A percentile compares a stretch with the other conserved stretches of the same genome.
phyloP scores from a whole-genome alignment of 768 basidiomycete species.

The Russula griseocarnosa region DNA sequence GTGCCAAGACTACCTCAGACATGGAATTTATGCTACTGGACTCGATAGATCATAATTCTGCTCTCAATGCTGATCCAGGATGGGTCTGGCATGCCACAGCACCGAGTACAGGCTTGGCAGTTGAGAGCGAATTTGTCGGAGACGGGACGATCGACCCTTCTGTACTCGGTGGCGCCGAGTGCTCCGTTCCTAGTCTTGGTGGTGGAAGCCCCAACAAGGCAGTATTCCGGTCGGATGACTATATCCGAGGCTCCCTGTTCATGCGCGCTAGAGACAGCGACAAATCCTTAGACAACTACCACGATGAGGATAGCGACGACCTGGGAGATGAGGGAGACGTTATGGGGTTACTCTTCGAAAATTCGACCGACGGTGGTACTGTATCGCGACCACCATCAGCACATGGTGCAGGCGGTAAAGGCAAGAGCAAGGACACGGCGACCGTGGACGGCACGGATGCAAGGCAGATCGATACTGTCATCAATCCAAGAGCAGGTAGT shows the following conservation, averaged over 20 bases:
- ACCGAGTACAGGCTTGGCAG: not conserved
- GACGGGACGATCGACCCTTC: conserved; percentile 27
- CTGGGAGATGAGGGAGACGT: conserved; percentile 9
- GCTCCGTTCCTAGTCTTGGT: not conserved
- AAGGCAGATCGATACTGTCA: not conserved
- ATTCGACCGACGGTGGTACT: not conserved
- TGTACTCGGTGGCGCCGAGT: conserved; percentile 4
- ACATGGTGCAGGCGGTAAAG: not conserved
- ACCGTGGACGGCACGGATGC: not conserved
- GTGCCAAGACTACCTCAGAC: not conserved
- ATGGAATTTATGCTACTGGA: not conserved
- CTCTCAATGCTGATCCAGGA: not conserved
- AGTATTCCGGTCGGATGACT: not conserved
- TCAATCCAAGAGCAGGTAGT: not conserved
- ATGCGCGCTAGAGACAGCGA: not conserved
- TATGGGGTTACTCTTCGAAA: not conserved
- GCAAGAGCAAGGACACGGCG: not conserved
- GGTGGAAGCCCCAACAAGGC: conserved; percentile 5
- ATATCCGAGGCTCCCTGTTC: not conserved
- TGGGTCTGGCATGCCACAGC: conserved; percentile 6
- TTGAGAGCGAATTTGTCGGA: conserved; percentile 9
- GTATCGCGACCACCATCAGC: not conserved
- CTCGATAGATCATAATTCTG: not conserved
- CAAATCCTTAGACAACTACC: not conserved
- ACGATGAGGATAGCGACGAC: not conserved